Evolutionary conservation across 2,329 filamentous ascomycete genomes (phyloP), one percentile per base, ranked within the genome.

Genomic region (Alternaria viburni): DNA sequence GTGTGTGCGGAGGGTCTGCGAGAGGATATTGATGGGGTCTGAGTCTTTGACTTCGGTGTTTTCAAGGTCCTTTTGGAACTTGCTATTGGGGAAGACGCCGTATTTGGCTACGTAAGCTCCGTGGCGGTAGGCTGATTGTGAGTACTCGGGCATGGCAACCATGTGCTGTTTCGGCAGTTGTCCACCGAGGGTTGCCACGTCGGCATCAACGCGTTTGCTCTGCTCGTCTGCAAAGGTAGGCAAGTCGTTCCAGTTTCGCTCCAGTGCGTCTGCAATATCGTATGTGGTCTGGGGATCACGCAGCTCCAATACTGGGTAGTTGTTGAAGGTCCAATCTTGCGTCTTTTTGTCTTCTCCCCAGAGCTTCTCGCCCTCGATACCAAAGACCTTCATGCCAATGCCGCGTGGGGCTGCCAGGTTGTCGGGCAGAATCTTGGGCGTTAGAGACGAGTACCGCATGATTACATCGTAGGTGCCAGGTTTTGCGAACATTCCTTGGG

Each of bases 271-370:
- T 2, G 69, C 71, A 49, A 84, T 83, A 49, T 86, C 81, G 17
- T 74, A 75, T 1, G 82, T 83, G 2, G 80, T 82, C 59, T 83
- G 81, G 7, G 82, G 78, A 49, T 83, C 80, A 21, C 81, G 79
- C 8, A 86, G 78, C 46, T 86, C 83, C 11, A 86, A 77, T 1
- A 80, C 77, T 1, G 83, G 83, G 1, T 82, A 82, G 61, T 78
- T 83, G 69, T 86, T 86, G 72, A 86, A 85, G 17, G 82, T 81
- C 66, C 85, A 82, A 65, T 85, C 82, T 61, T 82, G 80, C 0
- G 78, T 81, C 19, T 75, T 70, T 55, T 74, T 73, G 43, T 73
- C 70, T 21, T 74, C 69, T 67, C 51, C 69, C 71, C 65, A 77
- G 68, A 70, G 23, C 55, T 69, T 79, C 59, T 74, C 76, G 44